Conservation (phyloP, 805 yeast genomes). For the Maudiozyma bulderi region DNA sequence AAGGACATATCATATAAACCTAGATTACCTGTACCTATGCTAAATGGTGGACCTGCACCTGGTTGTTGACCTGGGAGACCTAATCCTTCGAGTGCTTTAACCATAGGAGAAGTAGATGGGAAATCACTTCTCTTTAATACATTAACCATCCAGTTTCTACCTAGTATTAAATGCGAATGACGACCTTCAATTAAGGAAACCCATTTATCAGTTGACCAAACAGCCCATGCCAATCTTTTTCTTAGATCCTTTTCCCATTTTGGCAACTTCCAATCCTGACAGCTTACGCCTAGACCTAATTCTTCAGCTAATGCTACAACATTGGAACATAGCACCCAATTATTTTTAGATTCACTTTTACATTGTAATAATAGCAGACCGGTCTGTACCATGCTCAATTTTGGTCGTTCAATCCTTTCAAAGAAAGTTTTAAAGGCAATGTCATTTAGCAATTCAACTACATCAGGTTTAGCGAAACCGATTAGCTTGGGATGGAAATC, state of each 20-base stretch:
- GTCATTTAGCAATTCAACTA: conserved; percentile 52
- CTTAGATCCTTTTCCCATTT: conserved; percentile 91
- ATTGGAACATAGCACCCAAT: conserved; percentile 80
- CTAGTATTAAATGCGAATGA: conserved; percentile 69
- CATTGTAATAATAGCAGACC: conserved; percentile 68
- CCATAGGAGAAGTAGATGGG: conserved; percentile 49
- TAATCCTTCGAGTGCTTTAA: conserved; percentile 4
- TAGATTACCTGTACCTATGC: conserved; percentile 7
- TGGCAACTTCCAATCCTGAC: conserved; percentile 85
- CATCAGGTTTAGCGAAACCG: conserved; percentile 69
- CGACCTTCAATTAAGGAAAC: conserved; percentile 68
- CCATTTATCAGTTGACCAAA: conserved; percentile 90
- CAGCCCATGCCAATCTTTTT: conserved; percentile 91
- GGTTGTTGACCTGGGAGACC: not conserved
- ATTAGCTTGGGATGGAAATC: conserved; percentile 60
- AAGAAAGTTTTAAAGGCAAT: conserved; percentile 56
- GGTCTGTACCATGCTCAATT: conserved; percentile 84
- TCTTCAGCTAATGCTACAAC: conserved; percentile 85
- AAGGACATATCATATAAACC: conserved; percentile 23
- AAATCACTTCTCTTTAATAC: conserved; percentile 63
- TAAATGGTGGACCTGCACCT: not conserved
- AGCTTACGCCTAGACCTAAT: conserved; percentile 82
- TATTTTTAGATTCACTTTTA: conserved; percentile 48
- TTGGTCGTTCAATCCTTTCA: conserved; percentile 76
- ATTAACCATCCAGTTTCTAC: conserved; percentile 71